Conservation (phyloP, 495 filamentous ascomycete species). For the Penicillium bialowiezense region DNA sequence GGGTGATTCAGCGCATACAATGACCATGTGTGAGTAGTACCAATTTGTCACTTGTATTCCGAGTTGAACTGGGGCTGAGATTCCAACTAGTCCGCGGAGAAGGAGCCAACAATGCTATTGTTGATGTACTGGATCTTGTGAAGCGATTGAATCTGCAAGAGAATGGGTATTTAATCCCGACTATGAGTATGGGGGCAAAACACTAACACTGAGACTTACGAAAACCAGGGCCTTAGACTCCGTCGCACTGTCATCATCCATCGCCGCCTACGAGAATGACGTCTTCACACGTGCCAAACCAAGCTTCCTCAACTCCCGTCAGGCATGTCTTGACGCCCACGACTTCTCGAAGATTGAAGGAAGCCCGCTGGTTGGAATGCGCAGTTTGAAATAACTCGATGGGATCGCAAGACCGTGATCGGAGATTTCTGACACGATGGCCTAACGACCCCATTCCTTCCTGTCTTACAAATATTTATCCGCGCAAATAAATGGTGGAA, state of each 20-base stretch:
- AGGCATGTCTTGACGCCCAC: slow-evolving; percentile 64
- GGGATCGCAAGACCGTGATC: not conserved
- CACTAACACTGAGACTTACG: not conserved
- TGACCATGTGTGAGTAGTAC: slow-evolving; percentile 52
- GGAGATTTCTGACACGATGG: no score
- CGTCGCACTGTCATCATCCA: slow-evolving; percentile 18
- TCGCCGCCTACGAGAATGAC: slow-evolving; percentile 49
- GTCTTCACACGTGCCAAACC: slow-evolving; percentile 48
- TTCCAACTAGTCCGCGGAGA: slow-evolving; percentile 47
- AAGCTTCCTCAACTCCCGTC: slow-evolving; percentile 53
- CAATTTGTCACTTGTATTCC: no score
- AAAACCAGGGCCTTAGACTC: slow-evolving; percentile 9
- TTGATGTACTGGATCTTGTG: slow-evolving; percentile 46
- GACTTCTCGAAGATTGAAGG: slow-evolving; percentile 43
- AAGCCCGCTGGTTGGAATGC: slow-evolving; percentile 28
- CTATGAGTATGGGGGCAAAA: not conserved
- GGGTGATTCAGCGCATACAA: slow-evolving; percentile 55
- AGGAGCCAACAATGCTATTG: slow-evolving; percentile 58
- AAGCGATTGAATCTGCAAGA: slow-evolving; percentile 18
- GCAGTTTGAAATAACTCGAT: slow-evolving; percentile 4
- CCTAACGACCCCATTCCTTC: no score
- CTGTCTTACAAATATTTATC: no score
- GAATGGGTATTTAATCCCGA: slow-evolving; percentile 4
- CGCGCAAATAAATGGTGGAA: no score
- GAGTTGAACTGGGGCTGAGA: not conserved